Conservation (phyloP, 2,329 filamentous ascomycete genomes). For the Aspergillus aculeatus region DNA sequence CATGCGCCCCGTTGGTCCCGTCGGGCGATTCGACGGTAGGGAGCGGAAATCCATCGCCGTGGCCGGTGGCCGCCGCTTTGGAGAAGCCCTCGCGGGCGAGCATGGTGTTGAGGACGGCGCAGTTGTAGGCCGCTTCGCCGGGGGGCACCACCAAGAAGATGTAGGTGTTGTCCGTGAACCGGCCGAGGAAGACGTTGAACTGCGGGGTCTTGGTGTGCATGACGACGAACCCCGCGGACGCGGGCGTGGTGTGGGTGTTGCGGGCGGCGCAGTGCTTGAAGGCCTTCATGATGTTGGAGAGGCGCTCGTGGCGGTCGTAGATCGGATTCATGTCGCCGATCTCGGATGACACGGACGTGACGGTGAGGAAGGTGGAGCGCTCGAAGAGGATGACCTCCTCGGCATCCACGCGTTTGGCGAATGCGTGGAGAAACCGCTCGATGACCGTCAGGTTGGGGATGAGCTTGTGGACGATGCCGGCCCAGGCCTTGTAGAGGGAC, state of each 20-base stretch:
- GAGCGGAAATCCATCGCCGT: conserved; percentile 44
- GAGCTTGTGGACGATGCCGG: conserved; percentile 93
- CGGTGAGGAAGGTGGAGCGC: conserved; percentile 90
- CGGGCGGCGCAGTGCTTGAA: conserved; percentile 76
- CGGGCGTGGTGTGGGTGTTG: conserved; percentile 46
- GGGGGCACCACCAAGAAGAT: conserved; percentile 89
- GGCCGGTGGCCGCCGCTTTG: conserved; percentile 53
- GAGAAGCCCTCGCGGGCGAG: conserved; percentile 80
- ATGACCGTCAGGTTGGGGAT: conserved; percentile 92
- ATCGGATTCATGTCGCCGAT: conserved; percentile 79
- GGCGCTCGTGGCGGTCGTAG: conserved; percentile 87
- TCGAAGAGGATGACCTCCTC: conserved; percentile 95
- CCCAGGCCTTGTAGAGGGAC: conserved; percentile 96
- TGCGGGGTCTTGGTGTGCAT: conserved; percentile 53
- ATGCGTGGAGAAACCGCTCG: conserved; percentile 76
- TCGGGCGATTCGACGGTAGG: conserved; percentile 33
- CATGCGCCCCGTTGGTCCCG: conserved; percentile 11
- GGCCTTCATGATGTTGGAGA: conserved; percentile 96
- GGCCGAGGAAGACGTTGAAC: conserved; percentile 92
- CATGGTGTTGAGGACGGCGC: conserved; percentile 84
- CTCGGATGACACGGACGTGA: conserved; percentile 82
- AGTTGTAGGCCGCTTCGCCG: conserved; percentile 87
- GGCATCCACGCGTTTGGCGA: conserved; percentile 83
- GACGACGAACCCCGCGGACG: conserved; percentile 44
- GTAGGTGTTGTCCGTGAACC: conserved; percentile 97